Conservation (phyloP, 2,329 filamentous ascomycete species). For the Monilinia fructicola region DNA sequence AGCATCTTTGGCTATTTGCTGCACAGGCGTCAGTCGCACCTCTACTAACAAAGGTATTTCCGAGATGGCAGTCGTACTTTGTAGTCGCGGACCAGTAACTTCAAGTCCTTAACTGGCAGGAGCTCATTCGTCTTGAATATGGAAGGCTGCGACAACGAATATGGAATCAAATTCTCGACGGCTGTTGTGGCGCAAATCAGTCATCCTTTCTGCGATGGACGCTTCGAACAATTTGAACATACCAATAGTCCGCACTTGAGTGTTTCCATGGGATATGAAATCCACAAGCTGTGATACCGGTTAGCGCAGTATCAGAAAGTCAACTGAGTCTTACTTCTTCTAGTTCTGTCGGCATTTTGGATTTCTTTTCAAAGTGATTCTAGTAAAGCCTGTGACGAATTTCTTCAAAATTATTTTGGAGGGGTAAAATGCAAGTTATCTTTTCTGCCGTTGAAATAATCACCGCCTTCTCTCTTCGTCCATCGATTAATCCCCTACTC, state of each 20-base stretch:
- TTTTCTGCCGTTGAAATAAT: slow-evolving; percentile 9
- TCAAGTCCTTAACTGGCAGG: slow-evolving; percentile 80
- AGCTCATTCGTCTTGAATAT: slow-evolving; percentile 84
- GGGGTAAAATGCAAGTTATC: slow-evolving; percentile 11
- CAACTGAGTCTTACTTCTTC: slow-evolving; percentile 60
- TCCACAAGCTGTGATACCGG: slow-evolving; percentile 68
- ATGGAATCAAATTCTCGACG: slow-evolving; percentile 83
- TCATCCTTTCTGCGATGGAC: slow-evolving; percentile 5
- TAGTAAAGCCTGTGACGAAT: slow-evolving; percentile 4
- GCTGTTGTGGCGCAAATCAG: slow-evolving; percentile 50
- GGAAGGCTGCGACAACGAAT: slow-evolving; percentile 67
- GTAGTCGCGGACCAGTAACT: slow-evolving; percentile 82
- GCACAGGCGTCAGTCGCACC: slow-evolving; percentile 26
- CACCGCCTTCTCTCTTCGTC: slow-evolving; percentile 3
- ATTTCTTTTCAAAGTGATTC: slow-evolving; percentile 9
- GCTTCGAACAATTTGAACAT: slow-evolving; percentile 34
- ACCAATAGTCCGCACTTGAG: slow-evolving; percentile 82
- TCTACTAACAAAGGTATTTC: background rate
- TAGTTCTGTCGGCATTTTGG: slow-evolving; percentile 68
- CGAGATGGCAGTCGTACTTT: slow-evolving; percentile 54
- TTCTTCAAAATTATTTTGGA: slow-evolving; percentile 22
- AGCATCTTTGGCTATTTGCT: slow-evolving; percentile 92
- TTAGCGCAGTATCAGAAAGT: background rate
- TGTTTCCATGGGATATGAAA: slow-evolving; percentile 89
- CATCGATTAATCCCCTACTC: background rate